These are phyloP conservation scores for Hemisphaericaspora xylanilytica DNA, from an alignment of 1,139 yeast genomes.

Conservation along the genomic window DNA sequence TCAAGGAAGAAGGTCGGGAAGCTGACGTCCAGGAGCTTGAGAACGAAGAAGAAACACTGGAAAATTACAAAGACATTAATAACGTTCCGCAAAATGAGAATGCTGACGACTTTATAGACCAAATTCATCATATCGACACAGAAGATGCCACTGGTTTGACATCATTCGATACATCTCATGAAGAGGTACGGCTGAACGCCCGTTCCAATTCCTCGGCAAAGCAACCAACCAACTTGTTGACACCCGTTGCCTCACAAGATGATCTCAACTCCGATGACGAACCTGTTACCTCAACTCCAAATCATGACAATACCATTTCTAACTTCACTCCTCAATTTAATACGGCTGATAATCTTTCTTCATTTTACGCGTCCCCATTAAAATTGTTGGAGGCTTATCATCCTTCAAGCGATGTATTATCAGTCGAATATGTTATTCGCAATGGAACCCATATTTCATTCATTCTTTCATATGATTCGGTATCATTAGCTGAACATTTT, in stretches of 20 bases:
- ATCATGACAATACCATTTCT: not conserved
- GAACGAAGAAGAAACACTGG: not conserved
- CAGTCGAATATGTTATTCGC: slow-evolving; percentile 37
- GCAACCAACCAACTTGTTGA: slow-evolving; percentile 14
- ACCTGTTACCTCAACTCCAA: slow-evolving; percentile 18
- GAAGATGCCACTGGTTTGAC: slow-evolving; percentile 35
- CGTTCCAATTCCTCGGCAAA: not conserved
- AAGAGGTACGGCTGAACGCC: slow-evolving; percentile 22
- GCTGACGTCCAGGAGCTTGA: not conserved
- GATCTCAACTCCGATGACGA: slow-evolving; percentile 2
- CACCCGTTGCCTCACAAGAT: slow-evolving; percentile 18
- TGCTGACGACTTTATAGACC: slow-evolving; percentile 39
- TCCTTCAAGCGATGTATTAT: slow-evolving; percentile 28
- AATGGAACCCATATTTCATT: slow-evolving; percentile 68
- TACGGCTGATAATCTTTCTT: not conserved
- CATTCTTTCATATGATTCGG: slow-evolving; percentile 67
- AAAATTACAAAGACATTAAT: too few species aligned
- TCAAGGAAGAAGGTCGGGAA: slow-evolving; percentile 9
- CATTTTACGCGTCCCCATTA: slow-evolving; percentile 28
- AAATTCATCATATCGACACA: slow-evolving; percentile 43
- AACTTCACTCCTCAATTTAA: not conserved
- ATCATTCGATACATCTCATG: slow-evolving; percentile 20
- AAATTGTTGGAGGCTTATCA: slow-evolving; percentile 37
- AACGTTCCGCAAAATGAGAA: slow-evolving; percentile 16
- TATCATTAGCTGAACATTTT: slow-evolving; percentile 69